phyloP scores from a whole-genome alignment of 1,284 basidiomycete species.

The Coniferiporia sulphurascens region DNA sequence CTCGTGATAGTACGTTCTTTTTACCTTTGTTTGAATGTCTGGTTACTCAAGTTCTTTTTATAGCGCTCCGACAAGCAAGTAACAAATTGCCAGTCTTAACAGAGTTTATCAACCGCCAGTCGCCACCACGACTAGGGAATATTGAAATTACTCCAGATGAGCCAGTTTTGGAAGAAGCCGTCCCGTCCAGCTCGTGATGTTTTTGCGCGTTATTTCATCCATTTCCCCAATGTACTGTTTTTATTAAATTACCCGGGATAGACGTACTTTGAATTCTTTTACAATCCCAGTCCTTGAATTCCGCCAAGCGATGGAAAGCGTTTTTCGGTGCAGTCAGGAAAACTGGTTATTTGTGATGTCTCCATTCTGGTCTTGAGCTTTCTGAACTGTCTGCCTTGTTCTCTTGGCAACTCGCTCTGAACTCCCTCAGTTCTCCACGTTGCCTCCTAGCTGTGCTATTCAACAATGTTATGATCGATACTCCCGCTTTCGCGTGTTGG shows the following conservation, averaged over 20 bases:
- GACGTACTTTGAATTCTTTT: not conserved
- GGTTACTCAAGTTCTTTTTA: conserved; percentile 9
- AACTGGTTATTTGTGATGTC: no score
- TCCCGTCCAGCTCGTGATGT: not conserved
- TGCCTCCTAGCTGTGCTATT: no score
- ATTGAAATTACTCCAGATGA: conserved; percentile 46
- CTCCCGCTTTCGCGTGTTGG: no score
- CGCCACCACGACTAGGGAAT: conserved; percentile 79
- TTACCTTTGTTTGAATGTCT: conserved; percentile 4
- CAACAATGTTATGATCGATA: no score
- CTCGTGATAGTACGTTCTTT: conserved; percentile 74
- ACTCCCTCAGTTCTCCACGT: no score
- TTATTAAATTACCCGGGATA: not conserved
- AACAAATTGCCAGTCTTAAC: conserved; percentile 86
- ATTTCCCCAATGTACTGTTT: not conserved
- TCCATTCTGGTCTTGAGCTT: no score
- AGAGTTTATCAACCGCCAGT: conserved; percentile 76
- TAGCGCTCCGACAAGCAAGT: conserved; percentile 87
- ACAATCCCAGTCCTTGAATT: not conserved
- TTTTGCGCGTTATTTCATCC: not conserved
- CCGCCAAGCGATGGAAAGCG: no score
- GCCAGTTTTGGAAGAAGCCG: not conserved
- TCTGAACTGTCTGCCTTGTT: no score
- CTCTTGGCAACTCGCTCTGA: no score
- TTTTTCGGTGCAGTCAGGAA: no score